These are phyloP conservation scores for Salix arbutifolia DNA, from an alignment of 345 rosid genomes.

Conservation along the genomic window DNA sequence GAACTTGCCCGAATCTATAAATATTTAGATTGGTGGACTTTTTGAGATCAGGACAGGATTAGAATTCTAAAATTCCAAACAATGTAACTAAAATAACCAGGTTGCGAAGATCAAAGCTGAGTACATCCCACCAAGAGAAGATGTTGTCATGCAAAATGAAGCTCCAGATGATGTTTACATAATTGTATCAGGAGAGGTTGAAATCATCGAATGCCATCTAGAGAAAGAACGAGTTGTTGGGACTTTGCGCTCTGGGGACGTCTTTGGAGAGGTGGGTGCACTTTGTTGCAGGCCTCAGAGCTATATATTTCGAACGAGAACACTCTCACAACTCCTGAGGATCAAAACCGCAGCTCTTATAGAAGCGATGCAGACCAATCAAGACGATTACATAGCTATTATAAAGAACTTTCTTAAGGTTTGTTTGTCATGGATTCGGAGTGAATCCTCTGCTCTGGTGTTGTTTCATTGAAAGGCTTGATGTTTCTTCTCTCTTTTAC, in stretches of 20 bases:
- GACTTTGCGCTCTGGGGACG: conserved; percentile 53
- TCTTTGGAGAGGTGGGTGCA: conserved; percentile 88
- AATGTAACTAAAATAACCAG: conserved; percentile 18
- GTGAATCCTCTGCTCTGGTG: not conserved
- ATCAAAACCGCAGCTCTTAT: conserved; percentile 59
- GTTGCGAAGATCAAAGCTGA: conserved; percentile 84
- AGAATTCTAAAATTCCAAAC: not conserved
- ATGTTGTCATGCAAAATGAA: conserved; percentile 78
- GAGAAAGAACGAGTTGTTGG: conserved; percentile 60
- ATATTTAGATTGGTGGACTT: too few relatives aligned
- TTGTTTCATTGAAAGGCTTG: too few relatives aligned
- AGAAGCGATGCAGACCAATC: conserved; percentile 65
- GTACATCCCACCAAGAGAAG: conserved; percentile 90
- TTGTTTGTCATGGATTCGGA: not conserved
- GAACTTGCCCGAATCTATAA: too few relatives aligned
- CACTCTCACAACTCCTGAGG: conserved; percentile 73
- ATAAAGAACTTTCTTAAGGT: conserved; percentile 82
- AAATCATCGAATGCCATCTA: conserved; percentile 50
- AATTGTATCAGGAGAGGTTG: conserved; percentile 78
- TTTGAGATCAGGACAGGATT: not conserved
- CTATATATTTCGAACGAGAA: conserved; percentile 64
- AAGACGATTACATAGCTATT: conserved; percentile 55
- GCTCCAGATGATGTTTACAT: conserved; percentile 82
- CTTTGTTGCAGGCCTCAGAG: conserved; percentile 70
- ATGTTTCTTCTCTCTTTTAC: too few relatives aligned